phyloP scores from a whole-genome alignment of 139 green algal species.

The Chlamydomonas applanata region DNA sequence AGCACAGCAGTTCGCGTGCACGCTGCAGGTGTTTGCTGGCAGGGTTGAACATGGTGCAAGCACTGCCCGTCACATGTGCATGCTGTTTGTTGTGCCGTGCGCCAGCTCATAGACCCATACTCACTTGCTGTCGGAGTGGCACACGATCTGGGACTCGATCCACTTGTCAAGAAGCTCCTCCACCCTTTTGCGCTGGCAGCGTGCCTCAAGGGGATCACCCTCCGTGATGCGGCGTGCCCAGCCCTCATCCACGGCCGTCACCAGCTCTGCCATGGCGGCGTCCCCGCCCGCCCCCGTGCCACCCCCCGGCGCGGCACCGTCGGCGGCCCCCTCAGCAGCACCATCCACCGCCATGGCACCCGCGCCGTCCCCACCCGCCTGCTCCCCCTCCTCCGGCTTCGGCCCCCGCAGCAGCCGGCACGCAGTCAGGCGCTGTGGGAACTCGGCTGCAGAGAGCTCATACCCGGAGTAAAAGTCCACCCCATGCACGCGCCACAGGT shows the following conservation, averaged over 20 bases:
- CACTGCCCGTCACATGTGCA: no score
- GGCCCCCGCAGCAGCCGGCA: constrained; percentile 19
- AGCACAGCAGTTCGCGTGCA: no score
- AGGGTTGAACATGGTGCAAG: no score
- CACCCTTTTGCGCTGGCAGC: constrained; percentile 55
- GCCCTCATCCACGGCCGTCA: constrained; percentile 45
- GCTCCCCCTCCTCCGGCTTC: background rate
- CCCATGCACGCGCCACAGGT: constrained; percentile 89
- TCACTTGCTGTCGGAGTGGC: constrained; percentile 77
- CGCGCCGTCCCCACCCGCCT: background rate
- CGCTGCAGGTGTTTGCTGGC: no score
- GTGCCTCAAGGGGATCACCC: constrained; percentile 58
- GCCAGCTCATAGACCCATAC: no score
- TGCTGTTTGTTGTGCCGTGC: background rate
- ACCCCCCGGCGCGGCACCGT: no score
- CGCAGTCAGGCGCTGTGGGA: constrained; percentile 13
- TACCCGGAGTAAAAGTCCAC: constrained; percentile 88
- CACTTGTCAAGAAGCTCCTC: constrained; percentile 60
- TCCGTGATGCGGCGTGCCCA: constrained; percentile 53
- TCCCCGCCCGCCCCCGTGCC: background rate
- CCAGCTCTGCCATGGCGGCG: constrained; percentile 23
- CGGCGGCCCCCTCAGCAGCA: no score
- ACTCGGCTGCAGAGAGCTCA: constrained; percentile 23
- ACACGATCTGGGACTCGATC: constrained; percentile 71
- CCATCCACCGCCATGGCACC: background rate